Base-by-base conservation (phyloP, 495 filamentous ascomycete genomes). In the Daldinia loculata region DNA sequence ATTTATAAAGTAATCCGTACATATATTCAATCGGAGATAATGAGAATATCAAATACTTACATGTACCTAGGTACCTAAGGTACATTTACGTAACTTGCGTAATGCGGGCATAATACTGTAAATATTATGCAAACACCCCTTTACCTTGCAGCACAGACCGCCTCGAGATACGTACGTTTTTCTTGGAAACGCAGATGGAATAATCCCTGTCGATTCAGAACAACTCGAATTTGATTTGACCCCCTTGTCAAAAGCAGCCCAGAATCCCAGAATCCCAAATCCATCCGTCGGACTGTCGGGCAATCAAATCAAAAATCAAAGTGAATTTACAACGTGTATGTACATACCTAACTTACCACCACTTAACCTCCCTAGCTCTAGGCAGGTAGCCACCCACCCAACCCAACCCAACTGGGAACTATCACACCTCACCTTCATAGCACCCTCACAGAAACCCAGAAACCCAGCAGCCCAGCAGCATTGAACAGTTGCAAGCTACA, bases 321-420 rank as follows among this genome's bases (percentile, higher is more conserved):
- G 32, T 63, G 52, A 64, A 48, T 60, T 55, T 53, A 45, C 45
- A 43, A 36, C 24, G 38, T 29, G 27, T 66, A 27, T 14, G 19
- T 52, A 53, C n/a, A 45, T 66, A 66, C 63, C 36, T 17, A 43
- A 19, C 36, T 17, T 17, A 17, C 43, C 19, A 48, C 55, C 62
- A 57, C 48, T 22, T n/a, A 55, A 38, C 22, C 38, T 43, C 63
- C 43, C 63, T 50, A 57, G 58, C 51, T 66, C 32, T 43, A 63
- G 69, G 69, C 69, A 66, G 41, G 68, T 71, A 71, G 63, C 63
- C 58, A 71, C 58, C 68, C 62, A 66, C 57, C 19, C 32, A 57
- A 64, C 39, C 19, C 32, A 57, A 64, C 39, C 19, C 32, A 57
- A 64, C 39, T 52, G 48, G 45, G 61, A 48, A 55, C 61, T 64